phyloP scores from a whole-genome alignment of 1,284 basidiomycete genomes.

The Ceratobasidium sp. region DNA sequence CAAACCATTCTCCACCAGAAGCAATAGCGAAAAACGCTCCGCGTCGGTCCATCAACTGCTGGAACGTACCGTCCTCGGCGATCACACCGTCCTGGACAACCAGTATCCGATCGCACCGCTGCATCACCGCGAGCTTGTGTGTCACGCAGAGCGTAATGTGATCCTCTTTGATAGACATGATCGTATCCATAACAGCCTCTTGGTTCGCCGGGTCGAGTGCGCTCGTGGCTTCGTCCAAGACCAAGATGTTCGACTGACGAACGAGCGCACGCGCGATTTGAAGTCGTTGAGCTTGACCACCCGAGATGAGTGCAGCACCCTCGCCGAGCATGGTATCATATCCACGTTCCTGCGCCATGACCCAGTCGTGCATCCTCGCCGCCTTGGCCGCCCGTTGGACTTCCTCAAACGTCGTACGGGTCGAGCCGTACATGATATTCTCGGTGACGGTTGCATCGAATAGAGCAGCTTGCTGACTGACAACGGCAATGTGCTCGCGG shows the following conservation, averaged over 20 bases:
- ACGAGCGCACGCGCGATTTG: slow-evolving; percentile 91
- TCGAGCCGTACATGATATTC: slow-evolving; percentile 84
- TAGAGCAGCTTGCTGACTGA: slow-evolving; percentile 83
- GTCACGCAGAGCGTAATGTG: slow-evolving; percentile 91
- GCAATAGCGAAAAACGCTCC: slow-evolving; percentile 86
- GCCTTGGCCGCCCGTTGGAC: slow-evolving; percentile 73
- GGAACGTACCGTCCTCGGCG: slow-evolving; percentile 81
- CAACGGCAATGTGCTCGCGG: slow-evolving; percentile 83
- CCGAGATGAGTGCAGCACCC: slow-evolving; percentile 86
- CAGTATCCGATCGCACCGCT: slow-evolving; percentile 87
- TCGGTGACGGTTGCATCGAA: slow-evolving; percentile 86
- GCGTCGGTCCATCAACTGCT: slow-evolving; percentile 68
- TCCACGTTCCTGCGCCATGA: slow-evolving; percentile 77
- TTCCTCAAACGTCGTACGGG: slow-evolving; percentile 57
- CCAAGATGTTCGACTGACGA: slow-evolving; percentile 72
- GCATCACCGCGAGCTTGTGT: slow-evolving; percentile 92
- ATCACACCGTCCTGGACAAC: slow-evolving; percentile 81
- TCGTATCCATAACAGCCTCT: slow-evolving; percentile 78
- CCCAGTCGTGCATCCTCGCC: slow-evolving; percentile 88
- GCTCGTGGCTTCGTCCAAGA: slow-evolving; percentile 94
- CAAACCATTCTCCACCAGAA: slow-evolving; percentile 83
- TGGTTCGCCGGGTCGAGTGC: slow-evolving; percentile 88
- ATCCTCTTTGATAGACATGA: slow-evolving; percentile 66
- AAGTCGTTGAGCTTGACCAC: slow-evolving; percentile 93
- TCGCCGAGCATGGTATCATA: slow-evolving; percentile 91